Evolutionary conservation across 116 monocot genomes (phyloP).

Genomic region (Dioscorea cayenensis): DNA sequence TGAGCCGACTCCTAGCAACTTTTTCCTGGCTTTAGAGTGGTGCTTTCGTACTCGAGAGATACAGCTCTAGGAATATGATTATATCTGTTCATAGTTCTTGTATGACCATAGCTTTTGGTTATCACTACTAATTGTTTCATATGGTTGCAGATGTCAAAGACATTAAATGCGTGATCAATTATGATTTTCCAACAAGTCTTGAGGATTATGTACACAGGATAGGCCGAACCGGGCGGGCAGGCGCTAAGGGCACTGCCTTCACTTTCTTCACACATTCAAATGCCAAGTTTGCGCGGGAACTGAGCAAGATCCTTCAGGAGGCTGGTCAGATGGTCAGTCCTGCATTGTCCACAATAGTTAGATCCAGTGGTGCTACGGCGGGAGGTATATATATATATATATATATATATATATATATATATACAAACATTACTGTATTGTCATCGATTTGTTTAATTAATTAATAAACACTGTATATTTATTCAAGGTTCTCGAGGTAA

Average conservation of each 20-base stretch:
- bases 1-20: too few relatives aligned
- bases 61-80: too few relatives aligned
- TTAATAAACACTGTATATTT: background rate
- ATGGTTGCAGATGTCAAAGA: slow-evolving; percentile 88
- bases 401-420: too few relatives aligned
- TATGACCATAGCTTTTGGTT: background rate
- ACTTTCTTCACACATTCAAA: slow-evolving; percentile 81
- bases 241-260: slow-evolving; percentile 73
- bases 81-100: background rate
- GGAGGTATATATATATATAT: too few relatives aligned
- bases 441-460: too few relatives aligned
- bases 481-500: slow-evolving; percentile 36
- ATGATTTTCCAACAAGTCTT: slow-evolving; percentile 85
- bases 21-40: too few relatives aligned
- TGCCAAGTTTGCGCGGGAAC: slow-evolving; percentile 51
- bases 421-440: too few relatives aligned
- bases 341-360: slow-evolving; percentile 41
- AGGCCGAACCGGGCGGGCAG: slow-evolving; percentile 92
- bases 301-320: slow-evolving; percentile 77
- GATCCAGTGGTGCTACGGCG: slow-evolving; percentile 14
- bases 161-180: slow-evolving; percentile 97
- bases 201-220: slow-evolving; percentile 99
- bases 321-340: slow-evolving; percentile 76
- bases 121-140: slow-evolving; percentile 8
- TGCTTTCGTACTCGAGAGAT: too few relatives aligned